Base-by-base conservation (phyloP, 306 rosid species). In the Dryas drummondii region DNA sequence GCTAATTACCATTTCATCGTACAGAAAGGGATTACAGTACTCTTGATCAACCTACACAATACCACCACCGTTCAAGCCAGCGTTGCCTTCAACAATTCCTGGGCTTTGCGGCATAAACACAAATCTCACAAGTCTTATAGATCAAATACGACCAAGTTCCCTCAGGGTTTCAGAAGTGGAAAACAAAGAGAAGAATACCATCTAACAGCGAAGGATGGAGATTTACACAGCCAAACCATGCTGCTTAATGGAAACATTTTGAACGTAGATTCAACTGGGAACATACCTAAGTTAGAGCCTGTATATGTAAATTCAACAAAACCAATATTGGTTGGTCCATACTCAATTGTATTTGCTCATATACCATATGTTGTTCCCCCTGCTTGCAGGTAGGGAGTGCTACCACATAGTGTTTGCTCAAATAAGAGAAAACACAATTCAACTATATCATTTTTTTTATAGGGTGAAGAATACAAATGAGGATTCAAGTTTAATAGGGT, bases 271-370 rank as follows among this genome's bases (percentile, higher is more conserved):
- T 75, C 97, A 75, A 78, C 79, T 5, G 97, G 99, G 54, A 80
- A 78, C 22, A 96, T 96, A 59, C 99, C 99, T 70, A 50, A 81
- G 5, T 68, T 92, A 73, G 70, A 89, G 22, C 97, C 99, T 75
- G 40, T 85, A n/a, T 57, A 78, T 60, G 89, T 89, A 60, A 76
- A 87, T 71, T 73, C 93, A 11, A 72, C 88, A 51, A 80, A 69
- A 63, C 98, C 96, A 75, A 85, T 90, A 76, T 74, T 50, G n/a
- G 88, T 89, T 50, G 84, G 83, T 60, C 97, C 98, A 17, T 76
- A 81, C 55, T 92, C 99, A 8, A 83, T 96, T 80, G 99, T 92
- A 71, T 92, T 96, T 84, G 89, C 87, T 54, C 96, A 90, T 83
- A 71, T 90, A 74, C 97, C 99, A 60, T 79, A 86, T 81, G 80